Base-by-base conservation (phyloP, 768 basidiomycete species). In the Lyophyllum semitale region DNA sequence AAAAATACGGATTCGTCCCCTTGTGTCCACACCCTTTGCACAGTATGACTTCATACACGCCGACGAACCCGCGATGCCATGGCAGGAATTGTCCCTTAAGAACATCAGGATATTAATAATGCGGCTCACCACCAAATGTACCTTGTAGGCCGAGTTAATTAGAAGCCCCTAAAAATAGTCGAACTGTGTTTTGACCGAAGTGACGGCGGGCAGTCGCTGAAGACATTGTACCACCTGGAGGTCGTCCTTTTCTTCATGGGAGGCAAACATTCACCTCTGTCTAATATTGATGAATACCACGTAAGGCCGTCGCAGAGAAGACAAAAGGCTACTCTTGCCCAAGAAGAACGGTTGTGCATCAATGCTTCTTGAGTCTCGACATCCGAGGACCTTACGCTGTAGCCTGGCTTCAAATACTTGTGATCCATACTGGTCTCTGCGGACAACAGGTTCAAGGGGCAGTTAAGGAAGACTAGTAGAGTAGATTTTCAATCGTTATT, bases 161-260 rank as follows among this genome's bases (percentile, higher is more conserved):
- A 76, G 77, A 15, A 66, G 38, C 0, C 69, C 73, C 53, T 73
- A 70, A 43, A 78, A 73, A 46, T 77, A 74, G 52, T 78, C 76
- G 55, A 69, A 76, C 12, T 73, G 71, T 9, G 71, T 71, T 37
- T 62, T 63, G 12, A 67, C 66, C 9, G 51, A 38, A 15, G 66
- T 62, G 4, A 44, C 57, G 8, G 71, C 64, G 1, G 71, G 73
- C 2, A 59, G 61, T 0, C 59, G 51, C 49, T 75, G 73, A 1
- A 75, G 56, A 41, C 75, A 77, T 43, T 64, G 63, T 3, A 72
- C 67, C 0, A 70, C 73, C 8, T 59, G 23, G 30, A 73, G 70
- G 48, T 74, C 75, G 0, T 67, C 63, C 5, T 35, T 42, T 55
- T 69, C 71, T 48, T 75, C 60, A 1, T n/a, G 17, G 9, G 50